Evolutionary conservation across 2,329 filamentous ascomycete species (phyloP), one percentile per base, ranked within the genome.

Genomic region (Cercospora janseana): DNA sequence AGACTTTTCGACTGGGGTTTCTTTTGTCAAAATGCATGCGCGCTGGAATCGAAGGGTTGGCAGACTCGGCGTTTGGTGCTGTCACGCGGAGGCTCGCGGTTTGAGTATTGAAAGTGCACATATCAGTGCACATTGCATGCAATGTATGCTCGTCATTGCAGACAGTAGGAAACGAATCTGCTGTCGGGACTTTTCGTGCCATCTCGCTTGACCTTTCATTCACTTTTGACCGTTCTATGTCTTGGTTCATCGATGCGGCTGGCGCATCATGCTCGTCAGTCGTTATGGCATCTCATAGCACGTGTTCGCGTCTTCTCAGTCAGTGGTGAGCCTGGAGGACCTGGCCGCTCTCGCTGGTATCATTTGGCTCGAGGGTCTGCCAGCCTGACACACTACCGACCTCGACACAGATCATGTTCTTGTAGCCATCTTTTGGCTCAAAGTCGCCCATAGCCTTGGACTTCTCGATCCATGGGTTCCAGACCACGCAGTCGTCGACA

Each of bases 381-480:
- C 88, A 97, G 4, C 78, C 81, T 59, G 80, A 78, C 13, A 97
- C 92, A 7, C 84, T 80, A 9, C 93, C 93, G 2, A 92, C 87
- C 77, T 98, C 93, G 43, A 97, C 81, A 67, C 93, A 97, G 34
- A 98, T 75, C 88, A 97, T 96, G 52, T 89, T 82, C 76, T 88
- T 88, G 76, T 86, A 97, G 28, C 87, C 93, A 46, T 91, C 87
- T 66, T 94, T 87, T 42, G 93, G 93, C 51, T 79, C 80, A 68
- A 97, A 96, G 70, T 98, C 93, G 45, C 76, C 83, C 73, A 95
- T 95, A 4, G 79, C 79, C 61, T 83, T 81, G 1, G 88, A 83
- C 75, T 94, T 95, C 57, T 91, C 88, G 31, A 79, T 78, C 90
- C 92, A 96, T 1, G 93, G 93, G 72, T 98, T 98, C 93, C 93